phyloP scores from a whole-genome alignment of 2,329 filamentous ascomycete species.

The Diaporthe vaccinii region DNA sequence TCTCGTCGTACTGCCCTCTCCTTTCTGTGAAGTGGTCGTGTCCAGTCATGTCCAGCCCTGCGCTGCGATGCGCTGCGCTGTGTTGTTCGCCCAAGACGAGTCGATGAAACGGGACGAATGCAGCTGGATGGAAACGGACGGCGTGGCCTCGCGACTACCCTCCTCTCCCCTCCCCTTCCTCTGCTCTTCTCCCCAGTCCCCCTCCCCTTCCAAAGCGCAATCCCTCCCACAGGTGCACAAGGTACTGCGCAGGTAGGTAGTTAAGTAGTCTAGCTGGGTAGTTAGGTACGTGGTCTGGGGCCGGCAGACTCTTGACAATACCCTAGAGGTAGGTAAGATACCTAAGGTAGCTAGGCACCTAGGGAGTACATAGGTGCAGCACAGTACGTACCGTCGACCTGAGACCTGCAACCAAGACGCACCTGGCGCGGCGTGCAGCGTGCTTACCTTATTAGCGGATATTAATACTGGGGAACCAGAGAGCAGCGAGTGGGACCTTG shows the following conservation, averaged over 20 bases:
- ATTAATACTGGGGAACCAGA: constrained; percentile 36
- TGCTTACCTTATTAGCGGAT: constrained; percentile 37
- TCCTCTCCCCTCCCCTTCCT: not conserved
- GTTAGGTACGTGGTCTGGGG: not conserved
- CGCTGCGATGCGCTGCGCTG: not conserved
- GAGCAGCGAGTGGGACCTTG: constrained; percentile 18
- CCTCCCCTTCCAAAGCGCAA: not conserved
- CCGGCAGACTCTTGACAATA: not conserved
- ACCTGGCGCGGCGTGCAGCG: constrained; percentile 31
- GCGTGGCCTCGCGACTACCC: not conserved
- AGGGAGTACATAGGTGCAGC: not conserved
- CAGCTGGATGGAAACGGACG: constrained; percentile 26
- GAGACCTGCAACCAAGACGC: constrained; percentile 24
- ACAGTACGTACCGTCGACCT: constrained; percentile 23
- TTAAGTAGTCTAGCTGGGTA: not conserved
- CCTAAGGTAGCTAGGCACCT: not conserved
- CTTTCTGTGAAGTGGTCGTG: constrained; percentile 20
- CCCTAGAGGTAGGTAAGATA: no score
- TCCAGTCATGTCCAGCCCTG: constrained; percentile 7
- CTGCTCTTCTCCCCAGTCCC: not conserved
- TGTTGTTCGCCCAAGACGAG: constrained; percentile 25
- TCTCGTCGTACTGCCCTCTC: constrained; percentile 5
- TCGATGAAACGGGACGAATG: constrained; percentile 29
- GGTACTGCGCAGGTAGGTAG: no score
- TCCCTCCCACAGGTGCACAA: not conserved